Evolutionary conservation across 225 moss, liverwort and hornwort genomes (phyloP).

Genomic region (Pseudoscleropodium purum): DNA sequence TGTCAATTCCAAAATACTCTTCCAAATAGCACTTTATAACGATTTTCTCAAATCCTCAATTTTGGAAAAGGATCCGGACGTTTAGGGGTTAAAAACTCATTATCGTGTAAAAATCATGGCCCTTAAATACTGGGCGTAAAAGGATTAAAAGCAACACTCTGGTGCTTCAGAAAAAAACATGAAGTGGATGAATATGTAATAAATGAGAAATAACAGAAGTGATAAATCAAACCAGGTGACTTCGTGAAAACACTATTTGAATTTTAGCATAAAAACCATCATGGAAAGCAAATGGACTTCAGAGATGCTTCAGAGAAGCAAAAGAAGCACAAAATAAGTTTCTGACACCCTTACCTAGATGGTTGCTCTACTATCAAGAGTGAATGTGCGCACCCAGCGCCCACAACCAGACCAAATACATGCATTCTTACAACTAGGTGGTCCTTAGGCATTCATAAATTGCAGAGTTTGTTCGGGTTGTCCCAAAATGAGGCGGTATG

Average conservation of each 20-base stretch:
- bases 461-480: neutral
- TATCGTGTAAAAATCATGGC: neutral
- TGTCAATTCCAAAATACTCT: too few species aligned
- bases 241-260: neutral
- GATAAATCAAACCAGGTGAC: neutral
- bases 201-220: neutral
- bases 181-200: neutral
- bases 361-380: neutral
- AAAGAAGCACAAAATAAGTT: neutral
- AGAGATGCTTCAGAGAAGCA: neutral
- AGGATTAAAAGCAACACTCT: neutral
- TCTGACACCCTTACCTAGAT: constrained; percentile 1
- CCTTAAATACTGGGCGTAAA: neutral
- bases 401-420: neutral
- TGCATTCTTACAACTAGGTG: neutral
- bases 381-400: neutral
- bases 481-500: neutral
- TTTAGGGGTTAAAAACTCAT: too few species aligned
- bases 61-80: too few species aligned
- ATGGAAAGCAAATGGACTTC: neutral
- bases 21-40: too few species aligned
- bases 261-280: neutral
- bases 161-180: neutral
- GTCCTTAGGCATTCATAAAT: neutral
- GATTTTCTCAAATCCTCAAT: too few species aligned